Evolutionary conservation across 352 stramenopile genomes (phyloP), one percentile per base, ranked within the genome.

Genomic region (Phytopythium litorale): DNA sequence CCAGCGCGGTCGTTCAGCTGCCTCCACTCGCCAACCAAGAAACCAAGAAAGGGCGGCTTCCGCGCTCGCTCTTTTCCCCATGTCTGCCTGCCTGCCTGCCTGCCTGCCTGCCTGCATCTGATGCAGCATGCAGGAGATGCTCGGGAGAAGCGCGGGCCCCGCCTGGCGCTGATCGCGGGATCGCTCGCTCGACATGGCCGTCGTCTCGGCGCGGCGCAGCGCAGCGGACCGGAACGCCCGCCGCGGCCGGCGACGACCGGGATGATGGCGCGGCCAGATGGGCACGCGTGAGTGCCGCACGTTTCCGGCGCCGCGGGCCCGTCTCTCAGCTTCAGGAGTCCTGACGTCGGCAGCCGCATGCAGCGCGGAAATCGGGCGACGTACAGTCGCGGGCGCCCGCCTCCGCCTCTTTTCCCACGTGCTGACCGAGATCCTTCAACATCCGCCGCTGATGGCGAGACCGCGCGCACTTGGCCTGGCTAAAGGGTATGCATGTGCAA

Each of bases 1-100:
- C 51, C 51, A 57, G 51, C 18, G 51, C 51, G 50, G 51, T 19
- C 32, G 51, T 57, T 43, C 51, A 57, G 51, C 51, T 57, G 51
- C 30, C 30, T 16, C 16, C 16, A 32, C 28, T 2, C 11, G 30
- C 28, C 18, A n/a, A n/a, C n/a, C n/a, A n/a, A n/a, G n/a, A n/a
- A 56, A 28, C 13, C 50, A 56, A 56, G 50, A 40, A 56, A 37
- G 50, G 50, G 50, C 50, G 46, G 16, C 18, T n/a, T 35, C 48
- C 23, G 23, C 48, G 48, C 48, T n/a, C 51, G 48, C 48, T 54
- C 48, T 54, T 54, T 54, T 18, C 25, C 6, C 12, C 45, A 28
- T 30, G 19, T 3, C 38, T 21, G 4, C 13, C 38, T n/a, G 37
- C 16, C 9, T n/a, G 38, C 18, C n/a, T 19, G 38, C 38, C 38